Evolutionary conservation across 1,139 yeast species (phyloP).

Genomic region (Pichia sp.): DNA sequence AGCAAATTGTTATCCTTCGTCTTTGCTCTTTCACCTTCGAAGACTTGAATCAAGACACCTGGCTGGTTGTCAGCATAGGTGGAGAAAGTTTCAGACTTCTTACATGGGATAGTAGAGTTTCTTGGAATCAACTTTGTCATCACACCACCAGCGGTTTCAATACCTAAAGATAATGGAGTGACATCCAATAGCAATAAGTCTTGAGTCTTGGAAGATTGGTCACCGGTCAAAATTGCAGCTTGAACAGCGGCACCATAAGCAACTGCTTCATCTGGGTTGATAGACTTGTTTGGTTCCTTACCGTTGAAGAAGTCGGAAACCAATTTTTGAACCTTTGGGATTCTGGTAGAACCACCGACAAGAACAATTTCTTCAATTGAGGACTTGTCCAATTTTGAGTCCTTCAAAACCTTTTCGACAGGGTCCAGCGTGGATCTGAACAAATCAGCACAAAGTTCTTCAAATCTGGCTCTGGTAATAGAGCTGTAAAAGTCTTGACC

Average conservation of each 20-base stretch:
- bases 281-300: constrained; percentile 57
- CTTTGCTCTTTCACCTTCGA: constrained; percentile 94
- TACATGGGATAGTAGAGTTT: constrained; percentile 60
- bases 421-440: constrained; percentile 97
- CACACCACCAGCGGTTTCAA: constrained; percentile 64
- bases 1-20: constrained; percentile 91
- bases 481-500: constrained; percentile 97
- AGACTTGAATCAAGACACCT: constrained; percentile 60
- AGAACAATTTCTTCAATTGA: constrained; percentile 92
- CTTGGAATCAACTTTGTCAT: constrained; percentile 63
- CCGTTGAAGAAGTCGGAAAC: constrained; percentile 98
- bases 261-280: constrained; percentile 61
- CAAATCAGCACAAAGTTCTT: constrained; percentile 91
- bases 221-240: constrained; percentile 91
- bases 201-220: constrained; percentile 59
- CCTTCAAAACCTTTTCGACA: constrained; percentile 96
- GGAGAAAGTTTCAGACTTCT: constrained; percentile 59
- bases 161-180: constrained; percentile 58
- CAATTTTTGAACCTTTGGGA: constrained; percentile 97
- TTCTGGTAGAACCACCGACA: constrained; percentile 99
- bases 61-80: constrained; percentile 64
- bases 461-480: constrained; percentile 98
- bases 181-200: constrained; percentile 52
- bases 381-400: constrained; percentile 86
- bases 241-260: constrained; percentile 77